phyloP scores from a whole-genome alignment of 2,329 filamentous ascomycete genomes.

The Myriosclerotinia duriaeana region DNA sequence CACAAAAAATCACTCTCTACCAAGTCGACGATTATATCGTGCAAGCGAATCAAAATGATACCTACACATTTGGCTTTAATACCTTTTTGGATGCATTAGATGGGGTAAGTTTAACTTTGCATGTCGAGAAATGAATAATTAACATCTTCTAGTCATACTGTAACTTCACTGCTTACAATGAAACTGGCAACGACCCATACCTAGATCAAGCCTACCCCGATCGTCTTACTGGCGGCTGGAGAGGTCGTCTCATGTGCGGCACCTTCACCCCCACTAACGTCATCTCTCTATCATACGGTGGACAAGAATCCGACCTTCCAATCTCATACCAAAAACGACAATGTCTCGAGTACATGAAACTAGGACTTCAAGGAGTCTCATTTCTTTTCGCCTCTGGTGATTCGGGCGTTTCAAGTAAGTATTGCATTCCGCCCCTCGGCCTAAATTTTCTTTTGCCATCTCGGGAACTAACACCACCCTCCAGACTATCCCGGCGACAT shows the following conservation, averaged over 20 bases:
- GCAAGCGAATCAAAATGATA: constrained; percentile 30
- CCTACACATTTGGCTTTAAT: constrained; percentile 46
- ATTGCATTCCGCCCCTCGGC: not conserved
- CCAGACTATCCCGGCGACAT: constrained; percentile 27
- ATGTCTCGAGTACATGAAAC: constrained; percentile 52
- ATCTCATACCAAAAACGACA: constrained; percentile 54
- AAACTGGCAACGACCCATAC: constrained; percentile 42
- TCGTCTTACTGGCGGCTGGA: constrained; percentile 34
- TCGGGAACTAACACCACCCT: constrained; percentile 8
- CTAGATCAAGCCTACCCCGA: constrained; percentile 30
- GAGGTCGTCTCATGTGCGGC: constrained; percentile 40
- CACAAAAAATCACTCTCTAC: constrained; percentile 43
- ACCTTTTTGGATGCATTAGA: constrained; percentile 50
- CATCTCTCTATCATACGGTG: constrained; percentile 55
- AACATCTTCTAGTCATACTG: constrained; percentile 43
- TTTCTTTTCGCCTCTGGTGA: constrained; percentile 50
- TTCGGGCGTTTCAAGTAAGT: constrained; percentile 45
- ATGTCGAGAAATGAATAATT: constrained; percentile 24
- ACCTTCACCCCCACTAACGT: constrained; percentile 51
- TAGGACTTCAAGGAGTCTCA: constrained; percentile 49
- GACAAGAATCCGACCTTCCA: constrained; percentile 53
- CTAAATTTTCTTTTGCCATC: not conserved
- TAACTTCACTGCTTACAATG: constrained; percentile 43
- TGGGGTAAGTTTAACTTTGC: constrained; percentile 37
- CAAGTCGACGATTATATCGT: constrained; percentile 44